phyloP scores from a whole-genome alignment of 305 asterid genomes.

The Solanum hybrid region DNA sequence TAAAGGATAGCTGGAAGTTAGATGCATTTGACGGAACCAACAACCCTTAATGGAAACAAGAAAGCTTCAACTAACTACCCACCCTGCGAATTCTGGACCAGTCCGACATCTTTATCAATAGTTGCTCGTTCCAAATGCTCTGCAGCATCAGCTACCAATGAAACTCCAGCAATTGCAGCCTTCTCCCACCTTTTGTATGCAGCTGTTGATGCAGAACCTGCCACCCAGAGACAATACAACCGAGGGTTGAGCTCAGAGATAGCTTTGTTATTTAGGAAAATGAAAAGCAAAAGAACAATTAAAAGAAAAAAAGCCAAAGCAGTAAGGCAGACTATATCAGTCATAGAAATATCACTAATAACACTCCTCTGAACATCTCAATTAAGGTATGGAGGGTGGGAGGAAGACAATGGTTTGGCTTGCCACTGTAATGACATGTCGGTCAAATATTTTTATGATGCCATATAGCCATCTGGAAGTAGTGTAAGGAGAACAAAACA shows the following conservation, averaged over 20 bases:
- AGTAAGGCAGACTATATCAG: neutral
- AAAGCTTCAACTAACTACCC: slow-evolving; percentile 6
- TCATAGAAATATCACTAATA: neutral
- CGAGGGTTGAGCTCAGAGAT: neutral
- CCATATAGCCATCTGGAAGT: neutral
- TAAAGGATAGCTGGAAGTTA: neutral
- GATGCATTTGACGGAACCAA: neutral
- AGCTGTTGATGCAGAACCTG: slow-evolving; percentile 61
- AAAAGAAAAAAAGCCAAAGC: neutral
- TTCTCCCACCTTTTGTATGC: slow-evolving; percentile 98
- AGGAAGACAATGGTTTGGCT: neutral
- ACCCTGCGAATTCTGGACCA: slow-evolving; percentile 50
- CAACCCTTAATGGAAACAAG: neutral
- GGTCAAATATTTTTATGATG: neutral
- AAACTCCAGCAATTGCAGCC: slow-evolving; percentile 99
- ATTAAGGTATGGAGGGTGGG: neutral
- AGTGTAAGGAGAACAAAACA: neutral
- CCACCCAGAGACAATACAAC: neutral
- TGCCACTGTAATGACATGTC: neutral
- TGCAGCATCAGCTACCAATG: slow-evolving; percentile 99
- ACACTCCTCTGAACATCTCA: neutral
- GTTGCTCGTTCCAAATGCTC: slow-evolving; percentile 85
- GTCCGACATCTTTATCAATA: slow-evolving; percentile 52
- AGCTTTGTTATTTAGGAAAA: neutral
- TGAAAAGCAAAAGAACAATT: neutral